Base-by-base conservation (phyloP, 352 stramenopile species). In the Pythium folliculosum region DNA sequence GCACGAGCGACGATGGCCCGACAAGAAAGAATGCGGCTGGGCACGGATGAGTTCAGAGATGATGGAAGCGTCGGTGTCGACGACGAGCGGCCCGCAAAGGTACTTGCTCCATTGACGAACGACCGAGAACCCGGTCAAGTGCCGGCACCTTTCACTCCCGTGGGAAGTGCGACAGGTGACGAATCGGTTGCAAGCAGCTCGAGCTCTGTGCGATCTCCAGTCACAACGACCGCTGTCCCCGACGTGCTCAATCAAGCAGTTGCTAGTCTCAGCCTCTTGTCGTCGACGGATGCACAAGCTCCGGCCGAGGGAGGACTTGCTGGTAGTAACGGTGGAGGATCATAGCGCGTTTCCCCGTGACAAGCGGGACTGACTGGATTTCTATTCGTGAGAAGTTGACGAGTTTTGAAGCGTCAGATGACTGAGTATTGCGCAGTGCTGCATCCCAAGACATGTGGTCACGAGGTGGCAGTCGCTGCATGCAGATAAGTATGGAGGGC, bases 1-100 rank as follows among this genome's bases (percentile, higher is more conserved):
- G 55, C 67, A 8, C 78, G 85, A 38, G 81, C 81, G 25, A 84
- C 83, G 22, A 89, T 89, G 30, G 81, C 82, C 35, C 65, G 79
- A 13, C 76, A 88, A 59, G 62, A 90, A 80, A 54, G 82, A 70
- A 73, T 76, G 69, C 63, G 60, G 7, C 45, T 69, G 7, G 66
- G 59, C 22, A 69, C 66, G 3, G 66, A 73, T 25, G 66, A 73
- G 21, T 69, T 75, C 57, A 40, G 55, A 35, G 44, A 44, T 10
- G 69, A 75, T 52, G 60, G 27, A 2, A 32, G 27, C 27, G 5
- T 32, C 5, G 5, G 27, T 5, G 27, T 32, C 5, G 27, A 32
- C 27, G 27, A 32, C 5, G 27, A 32, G 27, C 27, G 27, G 27
- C 27, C 27, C 5, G 27, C 27, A 32, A 32, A 32, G 27, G 2